A percentile compares a stretch with the other conserved stretches of the same genome.
Evolutionary conservation across 2,329 filamentous ascomycete genomes (phyloP).

Genomic region (Fusarium coicis): DNA sequence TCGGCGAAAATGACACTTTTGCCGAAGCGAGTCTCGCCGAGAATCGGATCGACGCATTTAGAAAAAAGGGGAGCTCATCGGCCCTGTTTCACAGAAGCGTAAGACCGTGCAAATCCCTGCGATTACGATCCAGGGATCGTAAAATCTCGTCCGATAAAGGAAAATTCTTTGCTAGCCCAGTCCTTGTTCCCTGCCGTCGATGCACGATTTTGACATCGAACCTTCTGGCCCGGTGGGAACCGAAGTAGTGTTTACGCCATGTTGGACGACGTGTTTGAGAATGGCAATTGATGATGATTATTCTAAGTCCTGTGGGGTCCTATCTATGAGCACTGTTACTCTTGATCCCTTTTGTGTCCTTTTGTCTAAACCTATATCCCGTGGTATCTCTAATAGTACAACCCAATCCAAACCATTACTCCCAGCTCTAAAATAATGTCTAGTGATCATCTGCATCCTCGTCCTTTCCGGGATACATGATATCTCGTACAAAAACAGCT

Average conservation of each 20-base stretch:
- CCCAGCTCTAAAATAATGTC: background rate
- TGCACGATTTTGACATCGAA: background rate
- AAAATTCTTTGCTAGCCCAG: background rate
- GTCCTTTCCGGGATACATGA: conserved; percentile 66
- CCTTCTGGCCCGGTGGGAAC: conserved; percentile 2
- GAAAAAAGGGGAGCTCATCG: conserved; percentile 23
- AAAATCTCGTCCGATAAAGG: conserved; percentile 7
- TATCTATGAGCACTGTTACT: background rate
- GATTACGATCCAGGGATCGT: conserved; percentile 10
- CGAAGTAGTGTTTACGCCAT: background rate
- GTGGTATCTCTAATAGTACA: conserved; percentile 21
- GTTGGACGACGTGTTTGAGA: background rate
- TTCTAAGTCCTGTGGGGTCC: background rate
- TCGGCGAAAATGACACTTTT: background rate
- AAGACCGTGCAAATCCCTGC: conserved; percentile 18
- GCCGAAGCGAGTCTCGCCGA: conserved; percentile 21
- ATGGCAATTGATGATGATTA: background rate
- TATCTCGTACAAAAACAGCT: conserved; percentile 62
- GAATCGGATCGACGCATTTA: conserved; percentile 4
- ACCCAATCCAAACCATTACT: conserved; percentile 3
- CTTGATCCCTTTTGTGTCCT: background rate
- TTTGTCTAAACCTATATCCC: conserved; percentile 22
- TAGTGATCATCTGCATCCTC: conserved; percentile 63
- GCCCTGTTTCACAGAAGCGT: conserved; percentile 27
- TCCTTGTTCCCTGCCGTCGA: conserved; percentile 1